Conservation (phyloP, 257 asterid genomes). For the Orobanche coerulescens region DNA sequence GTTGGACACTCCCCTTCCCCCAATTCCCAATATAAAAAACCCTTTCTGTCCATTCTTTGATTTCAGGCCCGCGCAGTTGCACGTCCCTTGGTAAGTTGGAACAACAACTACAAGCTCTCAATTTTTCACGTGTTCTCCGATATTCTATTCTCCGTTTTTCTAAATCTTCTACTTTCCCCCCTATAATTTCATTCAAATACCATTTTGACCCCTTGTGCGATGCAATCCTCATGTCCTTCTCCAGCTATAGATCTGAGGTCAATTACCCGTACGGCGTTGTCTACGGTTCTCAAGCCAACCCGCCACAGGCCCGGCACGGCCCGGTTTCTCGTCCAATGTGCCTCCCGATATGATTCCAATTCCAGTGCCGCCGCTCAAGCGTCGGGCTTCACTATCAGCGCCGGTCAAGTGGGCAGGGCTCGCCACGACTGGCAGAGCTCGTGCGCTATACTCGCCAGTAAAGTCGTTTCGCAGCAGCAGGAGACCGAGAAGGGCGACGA, state of each 20-base stretch:
- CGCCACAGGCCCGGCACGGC: constrained; percentile 13
- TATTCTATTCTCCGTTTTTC: neutral
- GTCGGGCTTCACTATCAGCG: neutral
- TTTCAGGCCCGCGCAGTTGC: constrained; percentile 25
- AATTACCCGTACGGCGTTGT: constrained; percentile 15
- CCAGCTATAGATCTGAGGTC: constrained; percentile 29
- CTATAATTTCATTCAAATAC: neutral
- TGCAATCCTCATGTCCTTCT: constrained; percentile 23
- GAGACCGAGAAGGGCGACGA: constrained; percentile 34
- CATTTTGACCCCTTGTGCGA: constrained; percentile 9
- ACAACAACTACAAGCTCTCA: constrained; percentile 12
- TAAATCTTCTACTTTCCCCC: neutral
- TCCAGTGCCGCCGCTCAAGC: neutral
- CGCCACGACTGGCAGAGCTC: constrained; percentile 81
- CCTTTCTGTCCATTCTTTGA: neutral
- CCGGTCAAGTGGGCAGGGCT: constrained; percentile 27
- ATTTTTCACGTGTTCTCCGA: too few species aligned
- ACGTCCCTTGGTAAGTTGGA: constrained; percentile 15
- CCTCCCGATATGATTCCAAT: constrained; percentile 26
- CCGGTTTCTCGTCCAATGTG: constrained; percentile 25
- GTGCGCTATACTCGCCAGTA: constrained; percentile 67
- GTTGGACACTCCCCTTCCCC: too few species aligned
- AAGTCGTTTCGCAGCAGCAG: constrained; percentile 60
- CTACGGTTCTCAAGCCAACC: constrained; percentile 14
- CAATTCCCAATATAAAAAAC: constrained; percentile 17